Evolutionary conservation across 331 rosid genomes (phyloP).

Genomic region (Cydonia oblonga): DNA sequence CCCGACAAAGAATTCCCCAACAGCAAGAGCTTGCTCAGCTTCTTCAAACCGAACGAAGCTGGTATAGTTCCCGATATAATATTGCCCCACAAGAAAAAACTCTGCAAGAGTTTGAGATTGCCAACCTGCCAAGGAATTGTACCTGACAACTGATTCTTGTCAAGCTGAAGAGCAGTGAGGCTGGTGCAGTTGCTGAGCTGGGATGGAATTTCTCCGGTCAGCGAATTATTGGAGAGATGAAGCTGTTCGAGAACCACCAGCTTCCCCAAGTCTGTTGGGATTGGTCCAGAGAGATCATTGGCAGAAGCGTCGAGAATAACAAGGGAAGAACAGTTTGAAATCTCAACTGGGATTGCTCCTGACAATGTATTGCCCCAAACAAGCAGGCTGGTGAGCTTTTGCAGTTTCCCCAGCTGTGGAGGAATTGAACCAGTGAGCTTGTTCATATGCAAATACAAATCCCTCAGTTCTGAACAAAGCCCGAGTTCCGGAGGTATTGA

Average conservation of each 20-base stretch:
- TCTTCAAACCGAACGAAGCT: conserved; percentile 74
- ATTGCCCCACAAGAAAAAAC: conserved; percentile 84
- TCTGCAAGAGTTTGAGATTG: conserved; percentile 49
- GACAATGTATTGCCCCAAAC: conserved; percentile 67
- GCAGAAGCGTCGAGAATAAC: conserved; percentile 72
- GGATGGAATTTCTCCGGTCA: conserved; percentile 55
- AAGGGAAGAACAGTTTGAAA: conserved; percentile 75
- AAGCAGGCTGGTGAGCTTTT: conserved; percentile 63
- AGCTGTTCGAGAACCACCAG: conserved; percentile 62
- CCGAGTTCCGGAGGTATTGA: conserved; percentile 66
- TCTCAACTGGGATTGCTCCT: conserved; percentile 59
- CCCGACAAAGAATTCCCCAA: conserved; percentile 78
- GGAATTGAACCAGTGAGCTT: conserved; percentile 64
- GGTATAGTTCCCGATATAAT: conserved; percentile 73
- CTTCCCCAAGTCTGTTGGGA: conserved; percentile 78
- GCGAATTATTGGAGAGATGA: conserved; percentile 69
- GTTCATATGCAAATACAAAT: conserved; percentile 69
- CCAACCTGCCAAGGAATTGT: conserved; percentile 70
- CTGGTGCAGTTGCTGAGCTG: conserved; percentile 78
- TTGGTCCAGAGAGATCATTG: conserved; percentile 57
- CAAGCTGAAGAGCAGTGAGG: conserved; percentile 73
- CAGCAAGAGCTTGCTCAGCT: conserved; percentile 84
- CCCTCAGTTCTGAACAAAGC: conserved; percentile 62
- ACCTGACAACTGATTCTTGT: conserved; percentile 81
- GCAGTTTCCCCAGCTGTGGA: conserved; percentile 56